phyloP scores from a whole-genome alignment of 805 yeast genomes.

The Millerozyma miso region DNA sequence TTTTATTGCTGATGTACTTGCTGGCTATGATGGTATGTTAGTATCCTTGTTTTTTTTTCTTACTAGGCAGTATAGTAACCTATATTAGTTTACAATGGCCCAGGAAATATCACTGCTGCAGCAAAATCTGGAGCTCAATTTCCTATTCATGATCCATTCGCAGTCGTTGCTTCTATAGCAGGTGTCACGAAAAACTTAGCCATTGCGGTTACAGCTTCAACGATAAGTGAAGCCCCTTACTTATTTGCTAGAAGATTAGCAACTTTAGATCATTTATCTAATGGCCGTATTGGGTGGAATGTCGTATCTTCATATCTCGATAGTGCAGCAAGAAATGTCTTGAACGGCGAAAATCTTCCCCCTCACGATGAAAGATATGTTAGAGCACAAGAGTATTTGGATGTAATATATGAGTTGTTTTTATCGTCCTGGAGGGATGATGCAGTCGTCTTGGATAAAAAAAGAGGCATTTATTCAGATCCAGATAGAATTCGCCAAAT shows the following conservation, averaged over 20 bases:
- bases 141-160: conserved; percentile 39
- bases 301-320: conserved; percentile 43
- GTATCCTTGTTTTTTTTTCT: neutral
- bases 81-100: conserved; percentile 39
- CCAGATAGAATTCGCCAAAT: conserved; percentile 39
- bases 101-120: conserved; percentile 31
- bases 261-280: conserved; percentile 40
- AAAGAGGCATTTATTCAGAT: conserved; percentile 30
- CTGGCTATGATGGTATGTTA: conserved; percentile 29
- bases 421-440: conserved; percentile 45
- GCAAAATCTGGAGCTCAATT: conserved; percentile 28
- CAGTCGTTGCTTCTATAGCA: conserved; percentile 39
- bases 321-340: conserved; percentile 37
- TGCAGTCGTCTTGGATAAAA: conserved; percentile 24
- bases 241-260: conserved; percentile 41
- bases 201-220: conserved; percentile 41
- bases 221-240: conserved; percentile 41
- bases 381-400: conserved; percentile 36
- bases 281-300: conserved; percentile 46
- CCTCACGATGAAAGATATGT: conserved; percentile 39
- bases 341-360: conserved; percentile 33
- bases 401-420: conserved; percentile 36
- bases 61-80: too few relatives aligned
- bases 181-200: conserved; percentile 36
- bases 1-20: conserved; percentile 39